phyloP scores from a whole-genome alignment of 78 protist genomes.

The Pigoraptor vietnamica region DNA sequence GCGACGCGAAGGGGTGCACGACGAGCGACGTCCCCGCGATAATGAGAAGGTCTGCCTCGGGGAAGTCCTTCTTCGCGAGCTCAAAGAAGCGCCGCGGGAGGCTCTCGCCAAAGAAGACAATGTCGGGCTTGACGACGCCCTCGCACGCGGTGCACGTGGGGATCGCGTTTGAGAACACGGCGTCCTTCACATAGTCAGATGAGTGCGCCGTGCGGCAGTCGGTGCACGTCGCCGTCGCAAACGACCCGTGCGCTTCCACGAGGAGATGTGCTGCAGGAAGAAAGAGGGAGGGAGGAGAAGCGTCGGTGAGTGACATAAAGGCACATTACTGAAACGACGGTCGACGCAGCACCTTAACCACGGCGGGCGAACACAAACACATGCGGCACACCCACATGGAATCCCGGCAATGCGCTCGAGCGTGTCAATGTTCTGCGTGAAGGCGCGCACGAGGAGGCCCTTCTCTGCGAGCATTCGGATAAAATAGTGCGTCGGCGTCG shows the following conservation, averaged over 20 bases:
- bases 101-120: constrained; percentile 54
- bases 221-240: neutral
- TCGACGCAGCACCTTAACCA: neutral
- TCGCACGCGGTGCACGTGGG: constrained; percentile 6
- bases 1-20: constrained; percentile 36
- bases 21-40: constrained; percentile 41
- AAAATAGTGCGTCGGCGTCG: constrained; percentile 36
- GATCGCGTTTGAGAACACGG: neutral
- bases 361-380: too few species aligned
- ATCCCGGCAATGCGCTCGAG: constrained; percentile 32
- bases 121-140: constrained; percentile 36
- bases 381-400: too few species aligned
- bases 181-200: neutral
- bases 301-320: too few species aligned
- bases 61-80: neutral
- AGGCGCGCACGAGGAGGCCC: constrained; percentile 26
- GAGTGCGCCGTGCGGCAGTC: neutral
- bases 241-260: constrained; percentile 5
- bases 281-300: too few species aligned
- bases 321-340: too few species aligned
- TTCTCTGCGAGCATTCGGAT: constrained; percentile 9
- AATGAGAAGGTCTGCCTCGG: constrained; percentile 22
- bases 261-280: neutral
- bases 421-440: constrained; percentile 50
- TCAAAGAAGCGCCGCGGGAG: neutral